Conservation (phyloP, 495 filamentous ascomycete genomes). For the Echria macrotheca region DNA sequence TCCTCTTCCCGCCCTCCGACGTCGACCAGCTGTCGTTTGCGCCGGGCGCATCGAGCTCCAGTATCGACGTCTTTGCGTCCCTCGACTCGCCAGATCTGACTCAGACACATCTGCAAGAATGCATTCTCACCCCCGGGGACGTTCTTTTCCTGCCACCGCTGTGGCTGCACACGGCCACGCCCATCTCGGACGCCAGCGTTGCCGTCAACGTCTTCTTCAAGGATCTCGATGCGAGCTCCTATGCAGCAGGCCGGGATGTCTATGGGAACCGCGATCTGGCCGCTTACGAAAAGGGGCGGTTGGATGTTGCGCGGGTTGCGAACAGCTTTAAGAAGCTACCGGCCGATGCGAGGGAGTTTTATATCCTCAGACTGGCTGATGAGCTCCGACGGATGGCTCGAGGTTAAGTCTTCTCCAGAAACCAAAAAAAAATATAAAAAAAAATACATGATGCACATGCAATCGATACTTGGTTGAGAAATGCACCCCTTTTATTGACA, state of each 20-base stretch:
- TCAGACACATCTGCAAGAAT: constrained; percentile 60
- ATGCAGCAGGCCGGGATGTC: constrained; percentile 73
- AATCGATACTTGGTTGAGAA: no score
- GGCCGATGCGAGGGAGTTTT: constrained; percentile 62
- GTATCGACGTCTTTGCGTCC: constrained; percentile 57
- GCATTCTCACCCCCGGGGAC: constrained; percentile 60
- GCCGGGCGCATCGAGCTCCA: constrained; percentile 74
- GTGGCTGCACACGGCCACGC: constrained; percentile 77
- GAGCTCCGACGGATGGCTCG: constrained; percentile 48
- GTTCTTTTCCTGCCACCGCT: constrained; percentile 75
- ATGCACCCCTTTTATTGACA: not conserved
- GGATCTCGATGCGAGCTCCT: constrained; percentile 55
- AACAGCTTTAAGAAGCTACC: constrained; percentile 65
- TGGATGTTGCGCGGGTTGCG: constrained; percentile 61
- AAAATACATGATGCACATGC: no score
- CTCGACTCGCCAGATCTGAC: constrained; percentile 35
- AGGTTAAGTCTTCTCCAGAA: no score
- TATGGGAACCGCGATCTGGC: constrained; percentile 85
- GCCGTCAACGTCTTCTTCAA: constrained; percentile 85
- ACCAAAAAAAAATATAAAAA: no score
- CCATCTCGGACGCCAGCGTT: constrained; percentile 57
- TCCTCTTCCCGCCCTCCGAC: constrained; percentile 75
- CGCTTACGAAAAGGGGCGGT: constrained; percentile 74
- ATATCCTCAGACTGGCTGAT: constrained; percentile 65
- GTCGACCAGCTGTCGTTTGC: constrained; percentile 63